These are phyloP conservation scores for Strigomonas galati DNA, from an alignment of 208 protist genomes.

Conservation along the genomic window DNA sequence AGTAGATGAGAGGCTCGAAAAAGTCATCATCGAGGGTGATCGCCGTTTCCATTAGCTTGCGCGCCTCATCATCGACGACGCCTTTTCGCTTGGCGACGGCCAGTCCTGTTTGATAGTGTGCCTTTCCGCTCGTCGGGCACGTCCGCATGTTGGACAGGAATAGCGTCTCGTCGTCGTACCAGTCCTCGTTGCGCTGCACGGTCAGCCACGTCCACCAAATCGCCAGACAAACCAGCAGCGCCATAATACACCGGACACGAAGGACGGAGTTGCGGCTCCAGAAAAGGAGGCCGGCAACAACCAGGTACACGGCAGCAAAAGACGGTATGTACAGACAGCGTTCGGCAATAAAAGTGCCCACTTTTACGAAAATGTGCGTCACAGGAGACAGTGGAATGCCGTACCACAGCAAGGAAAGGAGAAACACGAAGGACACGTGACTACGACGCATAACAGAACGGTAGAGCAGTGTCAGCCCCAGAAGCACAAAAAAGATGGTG, in stretches of 20 bases:
- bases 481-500: conserved; percentile 8
- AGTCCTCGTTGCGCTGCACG: conserved; percentile 39
- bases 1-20: conserved; percentile 37
- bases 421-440: conserved; percentile 17
- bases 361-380: conserved; percentile 75
- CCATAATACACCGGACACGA: neutral
- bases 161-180: conserved; percentile 37
- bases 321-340: conserved; percentile 83
- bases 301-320: conserved; percentile 25
- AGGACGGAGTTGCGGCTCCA: conserved; percentile 14
- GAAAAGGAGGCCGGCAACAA: conserved; percentile 11
- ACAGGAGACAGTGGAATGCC: conserved; percentile 75
- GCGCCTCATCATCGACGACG: conserved; percentile 20
- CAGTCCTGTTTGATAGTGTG: conserved; percentile 24
- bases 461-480: conserved; percentile 15
- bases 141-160: conserved; percentile 35
- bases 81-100: conserved; percentile 17
- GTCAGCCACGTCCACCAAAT: conserved; percentile 35
- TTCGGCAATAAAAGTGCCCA: conserved; percentile 87
- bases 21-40: conserved; percentile 32
- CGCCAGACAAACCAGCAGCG: conserved; percentile 18
- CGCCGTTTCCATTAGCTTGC: conserved; percentile 23
- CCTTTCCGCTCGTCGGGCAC: conserved; percentile 60
- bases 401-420: conserved; percentile 48
- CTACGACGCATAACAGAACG: conserved; percentile 16